phyloP scores from a whole-genome alignment of 2,329 filamentous ascomycete genomes.

The Botrytis hyacinthi region DNA sequence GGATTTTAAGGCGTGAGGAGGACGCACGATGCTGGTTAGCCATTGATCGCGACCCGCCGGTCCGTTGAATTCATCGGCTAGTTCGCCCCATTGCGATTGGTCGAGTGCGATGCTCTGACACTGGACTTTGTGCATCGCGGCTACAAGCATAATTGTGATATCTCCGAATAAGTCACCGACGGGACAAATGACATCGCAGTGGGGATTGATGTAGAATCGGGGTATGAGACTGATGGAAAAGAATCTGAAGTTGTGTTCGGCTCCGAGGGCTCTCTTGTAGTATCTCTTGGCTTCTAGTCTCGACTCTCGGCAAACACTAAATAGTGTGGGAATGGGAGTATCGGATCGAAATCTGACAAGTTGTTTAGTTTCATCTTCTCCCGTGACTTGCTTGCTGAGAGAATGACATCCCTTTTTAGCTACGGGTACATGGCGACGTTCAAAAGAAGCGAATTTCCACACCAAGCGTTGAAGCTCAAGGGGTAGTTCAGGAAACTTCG shows the following conservation, averaged over 20 bases:
- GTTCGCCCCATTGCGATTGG: not conserved
- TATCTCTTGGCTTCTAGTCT: not conserved
- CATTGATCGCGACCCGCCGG: not conserved
- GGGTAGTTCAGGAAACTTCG: not conserved
- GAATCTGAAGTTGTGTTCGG: not conserved
- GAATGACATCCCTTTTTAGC: not conserved
- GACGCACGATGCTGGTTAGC: not conserved
- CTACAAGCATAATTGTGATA: not conserved
- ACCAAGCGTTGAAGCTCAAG: not conserved
- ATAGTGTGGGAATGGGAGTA: not conserved
- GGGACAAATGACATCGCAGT: not conserved
- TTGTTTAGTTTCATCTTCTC: not conserved
- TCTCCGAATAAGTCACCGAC: not conserved
- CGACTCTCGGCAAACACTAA: not conserved
- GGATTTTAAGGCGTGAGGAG: not conserved
- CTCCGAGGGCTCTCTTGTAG: not conserved
- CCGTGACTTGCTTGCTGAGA: not conserved
- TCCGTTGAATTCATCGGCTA: not conserved
- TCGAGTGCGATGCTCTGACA: not conserved
- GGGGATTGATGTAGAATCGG: not conserved
- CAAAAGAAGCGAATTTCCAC: not conserved
- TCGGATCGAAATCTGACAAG: conserved; percentile 3
- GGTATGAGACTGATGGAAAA: not conserved
- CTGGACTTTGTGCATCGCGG: not conserved
- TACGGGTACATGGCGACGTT: not conserved